Base-by-base conservation (phyloP, 306 rosid species). In the Glycine soja region DNA sequence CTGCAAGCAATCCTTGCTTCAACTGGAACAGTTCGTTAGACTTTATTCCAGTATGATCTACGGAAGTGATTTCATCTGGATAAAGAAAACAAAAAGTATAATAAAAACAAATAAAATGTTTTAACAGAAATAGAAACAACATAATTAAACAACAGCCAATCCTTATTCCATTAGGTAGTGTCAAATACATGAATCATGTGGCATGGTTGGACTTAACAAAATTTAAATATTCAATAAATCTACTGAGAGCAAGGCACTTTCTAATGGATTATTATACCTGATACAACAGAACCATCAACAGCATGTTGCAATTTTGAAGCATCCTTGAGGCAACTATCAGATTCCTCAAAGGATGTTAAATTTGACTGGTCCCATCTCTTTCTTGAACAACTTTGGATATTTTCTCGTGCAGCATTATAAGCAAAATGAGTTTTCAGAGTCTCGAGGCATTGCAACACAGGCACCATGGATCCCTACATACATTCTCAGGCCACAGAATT, bases 391-490 rank as follows among this genome's bases (percentile, higher is more conserved):
- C 51, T 81, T 88, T 84, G 92, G 81, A 78, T 50, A 68, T 86
- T 83, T 75, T 89, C 95, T 72, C 81, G 89, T 38, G 81, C 87
- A 65, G 80, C 82, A 72, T 88, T 90, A 77, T 78, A 93, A 83
- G 81, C 88, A 85, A 93, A 93, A 76, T 91, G 93, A 65, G 88
- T 54, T 82, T 88, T 90, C 76, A 95, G 86, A 46, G 90, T 90
- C 78, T 91, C 87, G 75, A 95, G 92, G 89, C 96, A 93, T 63
- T 88, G 96, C 85, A 95, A 83, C 74, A 95, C 91, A 36, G 96
- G 97, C 77, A 81, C 89, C 90, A 93, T 74, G 64, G 98, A 93
- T 51, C 97, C 98, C 99, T 95, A 91, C 88, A 81, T 72, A 80
- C 66, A 82, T 82, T 78, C 56, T 80, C 87, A 82, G 66, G 73